Base-by-base conservation (phyloP, 2,329 filamentous ascomycete species). In the Cercospora sp. region DNA sequence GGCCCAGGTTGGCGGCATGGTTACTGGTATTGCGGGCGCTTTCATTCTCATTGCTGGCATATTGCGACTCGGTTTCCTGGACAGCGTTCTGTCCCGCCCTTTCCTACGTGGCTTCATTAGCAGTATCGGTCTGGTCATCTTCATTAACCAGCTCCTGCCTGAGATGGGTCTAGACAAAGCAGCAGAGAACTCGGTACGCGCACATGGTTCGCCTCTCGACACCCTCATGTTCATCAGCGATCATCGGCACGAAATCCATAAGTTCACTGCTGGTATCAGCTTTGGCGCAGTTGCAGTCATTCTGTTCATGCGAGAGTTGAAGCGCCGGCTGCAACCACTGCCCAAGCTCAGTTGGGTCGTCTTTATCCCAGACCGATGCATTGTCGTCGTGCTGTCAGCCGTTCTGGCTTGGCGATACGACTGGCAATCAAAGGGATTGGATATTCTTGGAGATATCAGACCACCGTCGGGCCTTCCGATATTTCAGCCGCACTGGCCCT, bases 71-170 rank as follows among this genome's bases (percentile, higher is more conserved):
- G 95, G 95, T 0, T 99, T 98, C 75, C 80, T 99, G 69, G 95
- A 99, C 77, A 97, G 93, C 75, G 94, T 99, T 10, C 85, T 99
- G 40, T 97, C 94, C 73, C 87, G 93, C 36, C 95, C 95, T 0
- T 98, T 99, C 75, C 81, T 98, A 65, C 86, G 95, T 68, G 95
- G 95, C 0, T 99, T 99, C 81, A 97, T 99, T 80, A 97, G 92
- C 66, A 95, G 95, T 61, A 96, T 99, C 77, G 95, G 95, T 60
- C 92, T 97, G 65, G 94, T 98, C 72, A 98, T 99, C 77, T 89
- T 96, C 45, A 92, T 98, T 40, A 95, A 98, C 78, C 95, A 99
- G 80, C 83, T 97, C 55, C 91, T 97, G 63, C 94, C 94, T 0
- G 93, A 98, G 79, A 86, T 97, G 74, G 95, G 95, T 0, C 84